Percentiles rank a stretch among this genome's conserved stretches.
phyloP scores from a whole-genome alignment of 1,139 yeast species.

The Debaryomyces udenii region DNA sequence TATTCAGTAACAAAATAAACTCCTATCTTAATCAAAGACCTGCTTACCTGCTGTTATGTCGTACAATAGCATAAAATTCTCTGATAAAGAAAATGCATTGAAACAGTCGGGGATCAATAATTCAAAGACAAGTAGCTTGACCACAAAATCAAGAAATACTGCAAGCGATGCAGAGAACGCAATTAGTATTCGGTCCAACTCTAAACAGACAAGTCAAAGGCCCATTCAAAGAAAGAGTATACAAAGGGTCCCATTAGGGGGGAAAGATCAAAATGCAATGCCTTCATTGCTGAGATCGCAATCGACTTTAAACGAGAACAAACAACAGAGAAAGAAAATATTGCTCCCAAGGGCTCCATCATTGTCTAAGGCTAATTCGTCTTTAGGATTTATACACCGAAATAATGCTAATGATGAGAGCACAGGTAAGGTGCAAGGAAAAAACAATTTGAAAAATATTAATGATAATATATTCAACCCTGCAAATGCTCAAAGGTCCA shows the following conservation, averaged over 20 bases:
- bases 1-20: background rate
- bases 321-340: slow-evolving; percentile 15
- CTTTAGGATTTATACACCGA: slow-evolving; percentile 38
- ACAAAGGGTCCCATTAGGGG: slow-evolving; percentile 51
- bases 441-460: slow-evolving; percentile 1
- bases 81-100: slow-evolving; percentile 19
- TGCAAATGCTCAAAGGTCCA: slow-evolving; percentile 16
- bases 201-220: slow-evolving; percentile 6
- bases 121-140: slow-evolving; percentile 4
- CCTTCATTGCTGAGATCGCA: slow-evolving; percentile 39
- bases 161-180: slow-evolving; percentile 6
- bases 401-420: background rate
- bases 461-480: slow-evolving; percentile 15
- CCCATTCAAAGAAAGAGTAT: slow-evolving; percentile 6
- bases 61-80: slow-evolving; percentile 7
- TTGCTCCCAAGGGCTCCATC: slow-evolving; percentile 27
- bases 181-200: slow-evolving; percentile 3
- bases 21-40: background rate
- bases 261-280: slow-evolving; percentile 47
- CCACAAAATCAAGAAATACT: slow-evolving; percentile 8
- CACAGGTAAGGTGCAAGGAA: background rate
- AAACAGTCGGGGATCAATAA: slow-evolving; percentile 2
- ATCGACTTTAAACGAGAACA: slow-evolving; percentile 20
- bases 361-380: slow-evolving; percentile 40
- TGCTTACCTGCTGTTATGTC: slow-evolving; percentile 2